Base-by-base conservation (phyloP, 495 filamentous ascomycete species). In the Jackrogersella minutella region DNA sequence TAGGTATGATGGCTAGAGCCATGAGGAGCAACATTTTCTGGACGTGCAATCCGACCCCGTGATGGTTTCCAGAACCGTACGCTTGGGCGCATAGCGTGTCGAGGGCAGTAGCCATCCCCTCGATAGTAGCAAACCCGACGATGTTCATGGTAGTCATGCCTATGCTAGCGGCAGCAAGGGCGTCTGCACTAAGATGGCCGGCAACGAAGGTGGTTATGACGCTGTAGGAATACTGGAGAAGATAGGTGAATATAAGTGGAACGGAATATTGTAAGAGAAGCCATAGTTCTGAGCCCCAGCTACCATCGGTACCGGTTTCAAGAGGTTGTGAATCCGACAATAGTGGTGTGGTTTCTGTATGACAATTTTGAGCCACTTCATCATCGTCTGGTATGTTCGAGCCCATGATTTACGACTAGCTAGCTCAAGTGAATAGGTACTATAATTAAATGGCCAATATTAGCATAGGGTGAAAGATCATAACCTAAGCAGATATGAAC, bases 31-130 rank as follows among this genome's bases (percentile, higher is more conserved):
- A 63, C 90, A 92, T 92, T 22, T 87, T 82, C 72, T 92, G 87
- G 63, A 90, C 81, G 62, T 92, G 89, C 46, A 93, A 66, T 2
- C 90, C 90, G 7, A 93, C 90, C 6, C 90, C 77, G 62, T 85
- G 83, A 61, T 82, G 88, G 63, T 80, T 84, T 1, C 90, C 90
- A 10, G 88, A 89, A 24, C 90, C 90, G 71, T 91, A 93, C 0
- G 90, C 89, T 74, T 93, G 90, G 0, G 90, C 84, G 69, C 90
- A 92, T 7, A 93, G 82, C 0, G 90, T 93, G 71, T 93, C 90
- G 21, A 93, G 79, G 60, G 85, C 87, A 8, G 90, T 93, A 7
- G 89, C 84, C 50, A 93, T 79, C 11, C 90, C 90, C 66, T 91
- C 87, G 72, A 88, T 90, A 10, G 89, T 80, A 14, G 89, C 87